phyloP scores from a whole-genome alignment of 1,284 basidiomycete species.

The Puccinia coronata region DNA sequence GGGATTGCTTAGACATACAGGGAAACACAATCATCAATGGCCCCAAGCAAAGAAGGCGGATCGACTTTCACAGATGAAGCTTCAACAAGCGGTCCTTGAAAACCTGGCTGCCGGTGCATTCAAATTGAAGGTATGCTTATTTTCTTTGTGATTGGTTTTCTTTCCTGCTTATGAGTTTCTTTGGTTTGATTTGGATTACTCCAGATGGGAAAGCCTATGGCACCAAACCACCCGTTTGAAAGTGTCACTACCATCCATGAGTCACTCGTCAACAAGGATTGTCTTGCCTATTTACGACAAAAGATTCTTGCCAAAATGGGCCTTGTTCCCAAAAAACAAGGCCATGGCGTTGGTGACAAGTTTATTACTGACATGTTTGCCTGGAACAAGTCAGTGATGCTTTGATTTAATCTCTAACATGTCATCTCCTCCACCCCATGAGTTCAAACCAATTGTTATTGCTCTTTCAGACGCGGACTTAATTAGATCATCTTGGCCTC shows the following conservation, averaged over 20 bases:
- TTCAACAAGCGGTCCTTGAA: too few species aligned
- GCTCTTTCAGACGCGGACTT: not conserved
- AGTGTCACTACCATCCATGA: too few species aligned
- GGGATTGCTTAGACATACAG: too few species aligned
- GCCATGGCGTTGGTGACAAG: not conserved
- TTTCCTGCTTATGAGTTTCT: too few species aligned
- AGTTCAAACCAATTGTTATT: not conserved
- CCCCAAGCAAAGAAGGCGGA: not conserved
- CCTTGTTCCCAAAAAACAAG: not conserved
- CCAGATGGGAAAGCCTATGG: too few species aligned
- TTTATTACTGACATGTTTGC: not conserved
- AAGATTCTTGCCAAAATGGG: not conserved
- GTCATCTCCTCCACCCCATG: too few species aligned
- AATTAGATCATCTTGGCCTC: not conserved
- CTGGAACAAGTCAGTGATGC: not conserved
- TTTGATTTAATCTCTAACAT: too few species aligned
- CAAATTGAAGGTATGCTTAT: not conserved
- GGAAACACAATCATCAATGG: constrained; percentile 17
- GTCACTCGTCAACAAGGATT: too few species aligned
- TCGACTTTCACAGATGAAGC: constrained; percentile 4
- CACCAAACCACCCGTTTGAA: too few species aligned
- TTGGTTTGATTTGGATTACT: too few species aligned
- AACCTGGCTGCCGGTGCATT: not conserved
- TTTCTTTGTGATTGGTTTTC: too few species aligned
- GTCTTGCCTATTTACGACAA: not conserved